phyloP scores from a whole-genome alignment of 106 monocot genomes.

The Allium sativum region DNA sequence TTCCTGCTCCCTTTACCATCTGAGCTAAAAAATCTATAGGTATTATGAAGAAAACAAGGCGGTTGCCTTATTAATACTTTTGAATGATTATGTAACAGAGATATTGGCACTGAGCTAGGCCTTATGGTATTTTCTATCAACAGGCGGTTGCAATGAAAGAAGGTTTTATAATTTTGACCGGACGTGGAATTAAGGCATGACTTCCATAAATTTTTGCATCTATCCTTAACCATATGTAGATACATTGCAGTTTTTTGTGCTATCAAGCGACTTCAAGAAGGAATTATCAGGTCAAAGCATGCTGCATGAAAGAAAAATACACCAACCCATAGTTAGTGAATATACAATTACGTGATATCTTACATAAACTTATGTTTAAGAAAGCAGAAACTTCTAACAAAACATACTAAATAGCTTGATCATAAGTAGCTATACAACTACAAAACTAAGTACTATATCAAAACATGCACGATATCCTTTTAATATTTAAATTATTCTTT shows the following conservation, averaged over 20 bases:
- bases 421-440: too few species aligned
- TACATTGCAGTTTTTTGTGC: constrained; percentile 29
- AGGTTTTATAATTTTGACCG: neutral
- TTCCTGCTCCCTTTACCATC: constrained; percentile 56
- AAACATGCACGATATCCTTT: too few species aligned
- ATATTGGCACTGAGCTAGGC: constrained; percentile 9
- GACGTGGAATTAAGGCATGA: constrained; percentile 5
- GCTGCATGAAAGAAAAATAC: constrained; percentile 3
- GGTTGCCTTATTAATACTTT: constrained; percentile 6
- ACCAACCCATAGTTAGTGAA: neutral
- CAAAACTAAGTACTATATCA: too few species aligned
- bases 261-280: neutral
- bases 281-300: neutral
- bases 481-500: too few species aligned
- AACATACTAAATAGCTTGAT: too few species aligned
- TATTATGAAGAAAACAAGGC: neutral
- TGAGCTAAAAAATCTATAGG: constrained; percentile 54
- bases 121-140: constrained; percentile 15
- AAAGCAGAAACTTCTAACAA: too few species aligned
- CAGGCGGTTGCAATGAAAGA: neutral
- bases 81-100: constrained; percentile 1
- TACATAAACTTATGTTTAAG: too few species aligned
- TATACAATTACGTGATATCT: too few species aligned
- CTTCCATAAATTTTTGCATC: constrained; percentile 16
- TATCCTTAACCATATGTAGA: constrained; percentile 38